Evolutionary conservation across 331 rosid species (phyloP).

Genomic region (Pyracantha coccinea): DNA sequence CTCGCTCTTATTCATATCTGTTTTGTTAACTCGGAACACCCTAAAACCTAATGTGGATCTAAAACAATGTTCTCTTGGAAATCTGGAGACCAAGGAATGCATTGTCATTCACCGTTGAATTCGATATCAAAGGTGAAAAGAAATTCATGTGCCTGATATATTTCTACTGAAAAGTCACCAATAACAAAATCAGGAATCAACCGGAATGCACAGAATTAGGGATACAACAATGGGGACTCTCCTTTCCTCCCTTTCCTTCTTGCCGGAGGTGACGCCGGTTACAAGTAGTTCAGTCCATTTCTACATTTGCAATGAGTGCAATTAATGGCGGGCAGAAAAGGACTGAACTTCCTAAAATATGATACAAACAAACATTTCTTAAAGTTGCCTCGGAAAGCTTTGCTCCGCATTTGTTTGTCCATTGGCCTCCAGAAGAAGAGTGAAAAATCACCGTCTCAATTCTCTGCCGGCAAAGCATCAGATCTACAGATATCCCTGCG

Average conservation of each 20-base stretch:
- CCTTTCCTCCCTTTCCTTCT: too few species aligned
- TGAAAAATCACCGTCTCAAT: constrained; percentile 25
- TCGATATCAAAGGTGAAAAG: background rate
- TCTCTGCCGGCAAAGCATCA: constrained; percentile 35
- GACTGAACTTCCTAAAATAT: constrained; percentile 34
- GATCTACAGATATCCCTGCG: constrained; percentile 82
- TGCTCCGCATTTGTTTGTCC: background rate
- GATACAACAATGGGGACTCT: too few species aligned
- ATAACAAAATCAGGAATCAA: too few species aligned
- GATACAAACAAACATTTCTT: background rate
- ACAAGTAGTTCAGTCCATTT: constrained; percentile 36
- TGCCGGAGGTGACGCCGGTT: constrained; percentile 1
- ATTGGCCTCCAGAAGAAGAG: constrained; percentile 9
- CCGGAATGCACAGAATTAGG: too few species aligned
- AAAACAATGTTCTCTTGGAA: too few species aligned
- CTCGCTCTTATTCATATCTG: too few species aligned
- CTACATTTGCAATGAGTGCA: constrained; percentile 26
- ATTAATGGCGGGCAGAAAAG: constrained; percentile 28
- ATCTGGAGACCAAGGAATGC: background rate
- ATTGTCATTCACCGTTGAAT: too few species aligned
- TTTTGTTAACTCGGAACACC: too few species aligned
- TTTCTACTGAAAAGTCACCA: too few species aligned
- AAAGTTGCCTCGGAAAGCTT: constrained; percentile 12
- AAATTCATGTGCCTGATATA: too few species aligned
- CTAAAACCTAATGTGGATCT: too few species aligned